Evolutionary conservation across 164 flowering plant species (phyloP), one percentile per base, ranked within the genome.

Genomic region (Vitis labrusca): DNA sequence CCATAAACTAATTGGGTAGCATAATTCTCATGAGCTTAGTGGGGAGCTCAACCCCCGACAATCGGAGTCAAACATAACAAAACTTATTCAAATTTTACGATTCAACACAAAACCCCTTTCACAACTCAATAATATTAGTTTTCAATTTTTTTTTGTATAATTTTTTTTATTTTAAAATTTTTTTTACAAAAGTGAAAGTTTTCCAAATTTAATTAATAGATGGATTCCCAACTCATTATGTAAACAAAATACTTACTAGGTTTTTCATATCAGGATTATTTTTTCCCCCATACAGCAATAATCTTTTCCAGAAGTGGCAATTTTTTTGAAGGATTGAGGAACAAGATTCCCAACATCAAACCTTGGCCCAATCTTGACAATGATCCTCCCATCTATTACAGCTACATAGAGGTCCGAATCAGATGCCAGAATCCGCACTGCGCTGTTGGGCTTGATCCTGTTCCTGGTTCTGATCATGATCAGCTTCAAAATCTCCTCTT

Each of bases 361-460:
- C 71, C 76, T 85, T 13, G 95, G 73, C 15, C 97, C 97, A 55
- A 90, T 85, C 75, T 91, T 93, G 67, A 79, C 72, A 0, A 88
- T 79, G 5, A 89, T 58, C 65, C 82, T 87, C 54, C 81, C 85
- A 54, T 84, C 90, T 3, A 89, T 77, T 8, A 63, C 74, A 1
- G 97, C 98, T 32, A 93, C 63, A 65, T 91, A 93, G 6, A 87
- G 76, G 71, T 87, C 88, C 3, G 82, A 27, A n/a, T 93, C 88
- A 3, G 92, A 56, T 0, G 84, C 91, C 47, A 88, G 32, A 59
- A 93, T 85, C 9, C 79, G 78, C 50, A 85, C 73, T 0, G 53
- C 69, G 73, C 92, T 90, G 5, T n/a, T 73, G 11, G 75, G 77
- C 17, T 56, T 62, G 47, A 93, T 89, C 59, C 85, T 85, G 65